Evolutionary conservation across 192 early-diverging fungal species (phyloP).

Genomic region (Backusella tuberculispora): DNA sequence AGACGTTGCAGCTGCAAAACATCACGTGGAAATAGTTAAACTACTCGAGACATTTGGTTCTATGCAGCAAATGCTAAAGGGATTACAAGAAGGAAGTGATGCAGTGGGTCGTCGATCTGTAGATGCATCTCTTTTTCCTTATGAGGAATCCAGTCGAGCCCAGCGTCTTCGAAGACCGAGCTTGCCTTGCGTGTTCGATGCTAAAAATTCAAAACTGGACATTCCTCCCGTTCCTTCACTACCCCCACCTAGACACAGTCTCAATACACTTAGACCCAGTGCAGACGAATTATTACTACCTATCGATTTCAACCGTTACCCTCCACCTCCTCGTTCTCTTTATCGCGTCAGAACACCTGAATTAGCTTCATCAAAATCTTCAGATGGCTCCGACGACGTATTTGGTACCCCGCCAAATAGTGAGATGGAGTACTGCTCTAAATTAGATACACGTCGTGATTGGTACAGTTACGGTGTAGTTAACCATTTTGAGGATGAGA

Average conservation of each 20-base stretch:
- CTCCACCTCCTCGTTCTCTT: neutral
- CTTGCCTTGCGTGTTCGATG: conserved; percentile 41
- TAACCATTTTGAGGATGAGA: conserved; percentile 33
- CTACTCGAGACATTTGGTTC: conserved; percentile 44
- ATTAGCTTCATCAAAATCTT: conserved; percentile 13
- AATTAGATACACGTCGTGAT: conserved; percentile 14
- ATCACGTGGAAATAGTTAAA: conserved; percentile 54
- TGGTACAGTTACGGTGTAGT: conserved; percentile 36
- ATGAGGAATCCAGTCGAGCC: conserved; percentile 11
- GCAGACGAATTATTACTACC: neutral
- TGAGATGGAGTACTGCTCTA: conserved; percentile 7
- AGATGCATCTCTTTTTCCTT: conserved; percentile 13
- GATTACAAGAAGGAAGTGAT: conserved; percentile 21
- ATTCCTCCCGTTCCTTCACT: conserved; percentile 20
- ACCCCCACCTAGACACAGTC: neutral
- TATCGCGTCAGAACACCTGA: conserved; percentile 24
- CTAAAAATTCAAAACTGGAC: conserved; percentile 19
- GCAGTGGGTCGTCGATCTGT: conserved; percentile 17
- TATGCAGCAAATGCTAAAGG: conserved; percentile 36
- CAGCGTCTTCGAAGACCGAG: conserved; percentile 37
- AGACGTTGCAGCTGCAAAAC: conserved; percentile 52
- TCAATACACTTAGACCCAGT: neutral
- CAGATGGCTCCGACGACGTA: conserved; percentile 17
- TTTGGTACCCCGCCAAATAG: conserved; percentile 6
- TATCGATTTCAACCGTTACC: neutral